Evolutionary conservation across 176 grass and related monocot species (phyloP), one percentile per base, ranked within the genome.

Genomic region (Triticum turgidum): DNA sequence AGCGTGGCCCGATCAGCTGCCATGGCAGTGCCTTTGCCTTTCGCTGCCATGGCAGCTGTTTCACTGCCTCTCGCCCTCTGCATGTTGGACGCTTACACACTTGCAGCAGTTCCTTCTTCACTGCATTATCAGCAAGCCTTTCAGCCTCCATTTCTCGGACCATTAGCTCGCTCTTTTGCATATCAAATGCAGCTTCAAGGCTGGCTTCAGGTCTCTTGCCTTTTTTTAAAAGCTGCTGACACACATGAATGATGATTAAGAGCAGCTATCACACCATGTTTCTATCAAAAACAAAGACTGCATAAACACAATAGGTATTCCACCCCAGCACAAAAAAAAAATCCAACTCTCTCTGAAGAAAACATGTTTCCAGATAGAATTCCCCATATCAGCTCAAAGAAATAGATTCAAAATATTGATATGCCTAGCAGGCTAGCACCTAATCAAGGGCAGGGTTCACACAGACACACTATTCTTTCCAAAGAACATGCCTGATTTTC

Each of bases 51-150:
- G 44, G 3, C 44, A 47, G 44, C 44, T 47, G 44, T 47, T 47
- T 47, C 44, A 47, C 44, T 47, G 44, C 44, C 44, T 47, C 44
- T 47, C 44, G 44, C 44, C 44, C 44, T 47, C 44, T 47, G 44
- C 44, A 47, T 47, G 44, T 47, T 47, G 44, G 44, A 13, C 3
- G 44, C 44, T 47, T 3, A 47, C 44, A 47, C 44, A 47, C 45
- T 86, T 89, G 87, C 22, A 87, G 84, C 35, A 94, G 72, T 62
- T 94, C 80, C 49, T 83, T 80, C 73, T 87, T 88, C 51, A 87
- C 32, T 51, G 27, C 25, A 56, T 89, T 87, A 33, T 77, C 87
- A 30, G 87, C 58, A 82, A 52, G 42, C 18, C 91, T 89, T 76
- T 87, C 86, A 83, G 58, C 86, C 73, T 94, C 89, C 71, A 89